Evolutionary conservation across 106 monocot genomes (phyloP), one percentile per base, ranked within the genome.

Genomic region (Triglochin maritima): DNA sequence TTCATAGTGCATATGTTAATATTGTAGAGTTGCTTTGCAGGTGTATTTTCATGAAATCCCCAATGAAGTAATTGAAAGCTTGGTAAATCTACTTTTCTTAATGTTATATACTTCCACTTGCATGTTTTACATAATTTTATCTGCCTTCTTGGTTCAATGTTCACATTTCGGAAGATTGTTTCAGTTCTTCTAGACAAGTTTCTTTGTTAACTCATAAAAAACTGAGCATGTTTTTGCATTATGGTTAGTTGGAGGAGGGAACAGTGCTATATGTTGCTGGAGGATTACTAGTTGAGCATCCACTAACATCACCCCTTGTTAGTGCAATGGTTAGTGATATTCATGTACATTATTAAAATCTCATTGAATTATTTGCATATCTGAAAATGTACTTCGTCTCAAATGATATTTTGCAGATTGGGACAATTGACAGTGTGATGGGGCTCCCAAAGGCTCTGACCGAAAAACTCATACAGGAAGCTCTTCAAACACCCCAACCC

Each of bases 31-130:
- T 56, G 16, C 42, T 72, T 59, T 81, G 70, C 84, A 91, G 96
- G 71, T 96, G 8, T 91, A 91, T 77, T 98, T 91, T 72, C 96
- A 92, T 59, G 81, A 88, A 57, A 98, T 98, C 77, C 96, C 96
- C 16, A 88, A 98, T 63, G 88, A 91, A 13, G 78, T 98, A 58
- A 82, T 98, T 48, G 96, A 98, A 65, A 88, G 56, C 54, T 73
- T 98, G 96, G 96, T 98, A 91, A 10, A 7, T 49, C n/a, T 5
- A 49, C 7, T 41, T 8, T 15, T 42, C 4, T 50, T 42, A 65
- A 17, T 17, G 43, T 57, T 73, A 7, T 9, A 43, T 53, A 16
- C 4, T 46, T 6, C 15, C 53, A 16, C 0, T 14, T 13, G 41
- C 46, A 12, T 11, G 13, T 17, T 56, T n/a, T 68, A 6, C 47